A percentile compares a stretch with the other conserved stretches of the same genome.
phyloP scores from a whole-genome alignment of 192 early-diverging fungal genomes.

The Funneliformis geosporum region DNA sequence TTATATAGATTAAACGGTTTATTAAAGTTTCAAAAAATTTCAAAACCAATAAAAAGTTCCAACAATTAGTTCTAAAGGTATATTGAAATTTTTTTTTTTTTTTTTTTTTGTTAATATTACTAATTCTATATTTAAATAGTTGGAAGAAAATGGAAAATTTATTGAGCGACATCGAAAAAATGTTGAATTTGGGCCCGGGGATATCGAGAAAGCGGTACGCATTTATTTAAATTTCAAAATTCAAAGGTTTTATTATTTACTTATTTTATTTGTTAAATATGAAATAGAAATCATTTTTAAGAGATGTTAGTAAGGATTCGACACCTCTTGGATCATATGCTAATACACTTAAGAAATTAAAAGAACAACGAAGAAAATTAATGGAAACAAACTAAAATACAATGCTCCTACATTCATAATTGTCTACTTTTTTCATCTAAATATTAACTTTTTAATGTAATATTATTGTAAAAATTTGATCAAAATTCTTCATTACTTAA shows the following conservation, averaged over 20 bases:
- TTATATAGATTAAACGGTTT: slow-evolving; percentile 67
- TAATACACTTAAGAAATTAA: slow-evolving; percentile 1
- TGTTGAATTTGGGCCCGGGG: slow-evolving; percentile 64
- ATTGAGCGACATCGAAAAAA: slow-evolving; percentile 72
- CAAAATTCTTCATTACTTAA: too few species aligned
- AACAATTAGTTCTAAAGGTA: slow-evolving; percentile 81
- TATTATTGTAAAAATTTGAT: too few species aligned
- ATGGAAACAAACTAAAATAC: not conserved
- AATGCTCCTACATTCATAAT: too few species aligned
- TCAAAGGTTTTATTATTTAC: not conserved
- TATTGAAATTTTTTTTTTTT: not conserved
- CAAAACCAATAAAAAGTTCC: slow-evolving; percentile 78
- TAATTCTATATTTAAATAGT: slow-evolving; percentile 34
- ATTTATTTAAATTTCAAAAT: not conserved
- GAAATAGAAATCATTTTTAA: slow-evolving; percentile 20
- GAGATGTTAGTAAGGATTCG: not conserved
- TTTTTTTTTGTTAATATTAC: too few species aligned
- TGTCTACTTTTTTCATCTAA: too few species aligned
- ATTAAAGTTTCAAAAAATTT: slow-evolving; percentile 79
- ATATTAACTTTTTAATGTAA: too few species aligned
- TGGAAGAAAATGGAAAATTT: slow-evolving; percentile 78
- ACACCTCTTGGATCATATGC: slow-evolving; percentile 26
- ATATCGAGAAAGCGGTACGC: slow-evolving; percentile 45
- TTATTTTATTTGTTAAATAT: not conserved
- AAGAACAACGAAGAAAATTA: slow-evolving; percentile 23